These are phyloP conservation scores for Saturnispora halmiae DNA, from an alignment of 805 yeast species.

Conservation along the genomic window DNA sequence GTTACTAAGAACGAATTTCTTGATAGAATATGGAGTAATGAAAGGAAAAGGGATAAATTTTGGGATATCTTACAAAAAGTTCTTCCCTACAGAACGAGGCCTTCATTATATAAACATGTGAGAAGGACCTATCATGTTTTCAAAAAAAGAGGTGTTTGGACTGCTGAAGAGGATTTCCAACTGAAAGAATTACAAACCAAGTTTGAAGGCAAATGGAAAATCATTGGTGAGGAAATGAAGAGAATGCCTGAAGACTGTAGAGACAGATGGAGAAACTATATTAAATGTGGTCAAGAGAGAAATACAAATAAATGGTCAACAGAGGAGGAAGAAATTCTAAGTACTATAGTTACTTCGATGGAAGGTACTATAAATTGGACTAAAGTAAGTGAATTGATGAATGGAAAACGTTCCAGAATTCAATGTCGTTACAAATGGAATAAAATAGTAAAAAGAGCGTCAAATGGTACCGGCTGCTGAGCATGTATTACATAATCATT, in stretches of 20 bases:
- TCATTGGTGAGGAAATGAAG: constrained; percentile 67
- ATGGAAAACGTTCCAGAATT: constrained; percentile 79
- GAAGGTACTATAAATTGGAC: constrained; percentile 64
- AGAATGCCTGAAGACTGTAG: constrained; percentile 98
- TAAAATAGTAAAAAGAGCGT: constrained; percentile 59
- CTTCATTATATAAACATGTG: constrained; percentile 88
- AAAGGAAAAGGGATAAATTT: constrained; percentile 76
- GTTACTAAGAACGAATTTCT: constrained; percentile 64
- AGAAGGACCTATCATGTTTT: constrained; percentile 84
- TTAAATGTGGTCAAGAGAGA: constrained; percentile 79
- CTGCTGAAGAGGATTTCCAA: constrained; percentile 64
- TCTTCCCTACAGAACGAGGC: constrained; percentile 76
- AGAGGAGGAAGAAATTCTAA: constrained; percentile 66
- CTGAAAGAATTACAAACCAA: constrained; percentile 55
- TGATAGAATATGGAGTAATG: constrained; percentile 79
- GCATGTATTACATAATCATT: constrained; percentile 15
- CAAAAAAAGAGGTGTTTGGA: constrained; percentile 86
- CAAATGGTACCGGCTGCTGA: constrained; percentile 33
- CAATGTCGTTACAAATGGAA: constrained; percentile 97
- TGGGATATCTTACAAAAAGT: constrained; percentile 81
- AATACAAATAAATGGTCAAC: constrained; percentile 71
- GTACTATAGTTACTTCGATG: constrained; percentile 36
- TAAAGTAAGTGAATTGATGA: constrained; percentile 78
- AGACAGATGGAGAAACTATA: constrained; percentile 92
- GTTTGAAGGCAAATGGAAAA: constrained; percentile 81